phyloP scores from a whole-genome alignment of 2,329 filamentous ascomycete species.

The Phaeophleospora eucalypticola region DNA sequence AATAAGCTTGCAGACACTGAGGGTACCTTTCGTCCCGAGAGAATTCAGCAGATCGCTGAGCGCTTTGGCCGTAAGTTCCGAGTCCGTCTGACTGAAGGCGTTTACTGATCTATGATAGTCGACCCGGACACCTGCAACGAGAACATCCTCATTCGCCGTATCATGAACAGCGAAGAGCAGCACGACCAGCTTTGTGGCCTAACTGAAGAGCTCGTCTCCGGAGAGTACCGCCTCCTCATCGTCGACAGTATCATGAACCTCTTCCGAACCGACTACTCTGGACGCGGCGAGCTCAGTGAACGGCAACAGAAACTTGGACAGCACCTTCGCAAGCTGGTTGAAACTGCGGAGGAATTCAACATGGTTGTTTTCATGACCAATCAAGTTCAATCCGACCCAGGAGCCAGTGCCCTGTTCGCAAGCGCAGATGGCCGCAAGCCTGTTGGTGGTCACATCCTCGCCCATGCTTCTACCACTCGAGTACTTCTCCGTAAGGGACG shows the following conservation, averaged over 20 bases:
- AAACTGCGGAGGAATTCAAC: slow-evolving; percentile 69
- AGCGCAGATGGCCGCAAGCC: slow-evolving; percentile 65
- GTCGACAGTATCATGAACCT: slow-evolving; percentile 69
- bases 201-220: slow-evolving; percentile 57
- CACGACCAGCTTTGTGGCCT: slow-evolving; percentile 60
- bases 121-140: slow-evolving; percentile 59
- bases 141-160: slow-evolving; percentile 63
- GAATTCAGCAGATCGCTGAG: slow-evolving; percentile 64
- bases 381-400: slow-evolving; percentile 67
- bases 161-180: slow-evolving; percentile 63
- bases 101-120: slow-evolving; percentile 30
- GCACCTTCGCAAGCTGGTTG: slow-evolving; percentile 59
- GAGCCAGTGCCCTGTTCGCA: slow-evolving; percentile 63
- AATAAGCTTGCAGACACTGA: slow-evolving; percentile 45
- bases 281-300: slow-evolving; percentile 64
- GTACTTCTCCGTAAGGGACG: slow-evolving; percentile 64
- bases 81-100: too few species aligned
- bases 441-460: slow-evolving; percentile 63
- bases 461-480: slow-evolving; percentile 64
- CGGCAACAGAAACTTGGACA: slow-evolving; percentile 65
- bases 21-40: slow-evolving; percentile 63
- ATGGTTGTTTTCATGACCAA: slow-evolving; percentile 63
- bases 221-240: slow-evolving; percentile 62
- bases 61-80: slow-evolving; percentile 46
- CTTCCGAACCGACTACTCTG: slow-evolving; percentile 64